These are phyloP conservation scores for Brasenia schreberi DNA, from an alignment of 164 flowering plant species.

Conservation along the genomic window DNA sequence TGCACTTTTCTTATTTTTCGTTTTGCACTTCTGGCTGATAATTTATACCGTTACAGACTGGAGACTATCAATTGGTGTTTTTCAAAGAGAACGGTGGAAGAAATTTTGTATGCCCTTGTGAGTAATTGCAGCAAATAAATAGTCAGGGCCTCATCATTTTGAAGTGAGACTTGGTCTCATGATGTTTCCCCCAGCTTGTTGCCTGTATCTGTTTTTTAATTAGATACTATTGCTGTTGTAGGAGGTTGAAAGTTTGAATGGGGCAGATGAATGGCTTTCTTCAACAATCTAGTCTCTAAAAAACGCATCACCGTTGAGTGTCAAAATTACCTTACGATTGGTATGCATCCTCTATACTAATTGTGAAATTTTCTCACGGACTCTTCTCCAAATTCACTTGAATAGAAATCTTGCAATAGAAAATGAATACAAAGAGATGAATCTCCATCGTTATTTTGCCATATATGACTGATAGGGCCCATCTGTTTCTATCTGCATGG, in stretches of 20 bases:
- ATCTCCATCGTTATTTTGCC: neutral
- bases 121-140: slow-evolving; percentile 11
- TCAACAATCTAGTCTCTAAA: slow-evolving; percentile 36
- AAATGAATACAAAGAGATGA: neutral
- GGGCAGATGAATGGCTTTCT: slow-evolving; percentile 40
- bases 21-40: neutral
- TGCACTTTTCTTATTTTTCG: no score
- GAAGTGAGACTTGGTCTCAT: neutral
- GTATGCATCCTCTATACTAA: slow-evolving; percentile 18
- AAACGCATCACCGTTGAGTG: slow-evolving; percentile 77
- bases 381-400: neutral
- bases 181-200: neutral
- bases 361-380: neutral
- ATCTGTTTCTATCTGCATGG: no score
- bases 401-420: neutral
- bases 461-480: neutral
- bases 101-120: slow-evolving; percentile 36
- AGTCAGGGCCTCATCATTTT: neutral
- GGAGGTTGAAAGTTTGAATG: slow-evolving; percentile 36
- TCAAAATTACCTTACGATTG: slow-evolving; percentile 65
- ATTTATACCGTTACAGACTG: slow-evolving; percentile 29
- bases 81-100: slow-evolving; percentile 24
- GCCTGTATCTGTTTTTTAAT: neutral
- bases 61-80: slow-evolving; percentile 39
- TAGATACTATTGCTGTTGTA: slow-evolving; percentile 6